phyloP scores from a whole-genome alignment of 371 early-diverging fungal species.

The Parasitella parasitica region DNA sequence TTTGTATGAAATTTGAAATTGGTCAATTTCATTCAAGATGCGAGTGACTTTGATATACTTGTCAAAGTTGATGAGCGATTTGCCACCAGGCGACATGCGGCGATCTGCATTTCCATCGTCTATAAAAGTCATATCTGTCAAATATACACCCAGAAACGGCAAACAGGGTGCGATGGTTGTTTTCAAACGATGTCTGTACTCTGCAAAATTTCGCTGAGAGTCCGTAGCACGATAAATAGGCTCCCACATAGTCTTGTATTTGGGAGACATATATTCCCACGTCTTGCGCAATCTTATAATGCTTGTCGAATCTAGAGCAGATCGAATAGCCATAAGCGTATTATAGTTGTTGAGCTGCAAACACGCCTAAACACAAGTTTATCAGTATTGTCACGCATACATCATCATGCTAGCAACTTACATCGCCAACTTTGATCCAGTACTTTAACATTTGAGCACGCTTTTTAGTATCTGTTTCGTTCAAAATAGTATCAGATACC shows the following conservation, averaged over 20 bases:
- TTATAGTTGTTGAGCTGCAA: conserved; percentile 77
- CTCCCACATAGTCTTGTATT: conserved; percentile 52
- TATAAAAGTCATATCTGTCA: conserved; percentile 87
- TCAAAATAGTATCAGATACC: conserved; percentile 70
- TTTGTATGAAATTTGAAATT: conserved; percentile 77
- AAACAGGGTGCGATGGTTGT: conserved; percentile 69
- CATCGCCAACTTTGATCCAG: conserved; percentile 67
- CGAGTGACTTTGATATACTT: conserved; percentile 69
- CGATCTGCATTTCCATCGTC: conserved; percentile 51
- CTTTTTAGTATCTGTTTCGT: conserved; percentile 65
- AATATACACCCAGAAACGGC: conserved; percentile 83
- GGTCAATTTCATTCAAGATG: conserved; percentile 73
- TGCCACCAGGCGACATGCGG: conserved; percentile 35
- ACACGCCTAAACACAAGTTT: conserved; percentile 39
- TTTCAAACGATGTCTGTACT: conserved; percentile 70
- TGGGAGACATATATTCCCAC: conserved; percentile 65
- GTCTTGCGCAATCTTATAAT: conserved; percentile 73
- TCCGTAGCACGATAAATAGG: conserved; percentile 65
- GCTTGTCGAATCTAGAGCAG: conserved; percentile 75
- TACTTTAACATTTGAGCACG: conserved; percentile 68
- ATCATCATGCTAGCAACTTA: conserved; percentile 16
- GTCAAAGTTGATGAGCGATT: conserved; percentile 76
- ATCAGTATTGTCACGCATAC: background rate
- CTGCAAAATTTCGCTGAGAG: conserved; percentile 71
- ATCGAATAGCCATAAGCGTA: conserved; percentile 76